These are phyloP conservation scores for Dryas integrifolia DNA, from an alignment of 331 rosid species.

Conservation along the genomic window DNA sequence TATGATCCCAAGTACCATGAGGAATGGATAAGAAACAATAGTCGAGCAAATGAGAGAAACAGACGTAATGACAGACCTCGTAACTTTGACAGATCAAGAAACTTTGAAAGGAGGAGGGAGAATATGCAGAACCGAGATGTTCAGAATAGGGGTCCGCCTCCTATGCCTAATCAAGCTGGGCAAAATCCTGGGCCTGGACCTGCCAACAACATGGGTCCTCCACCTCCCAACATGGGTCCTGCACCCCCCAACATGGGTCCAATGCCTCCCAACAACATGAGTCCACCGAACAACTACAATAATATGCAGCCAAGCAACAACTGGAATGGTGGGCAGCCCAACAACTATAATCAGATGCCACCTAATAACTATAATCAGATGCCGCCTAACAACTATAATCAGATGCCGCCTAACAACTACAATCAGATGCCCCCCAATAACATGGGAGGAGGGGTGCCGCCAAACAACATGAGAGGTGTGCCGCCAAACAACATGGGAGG, in stretches of 20 bases:
- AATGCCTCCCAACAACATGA: slow-evolving; percentile 12
- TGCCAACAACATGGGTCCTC: slow-evolving; percentile 23
- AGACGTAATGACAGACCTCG: slow-evolving; percentile 94
- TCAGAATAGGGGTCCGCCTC: slow-evolving; percentile 42
- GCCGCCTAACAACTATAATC: slow-evolving; percentile 12
- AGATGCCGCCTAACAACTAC: slow-evolving; percentile 13
- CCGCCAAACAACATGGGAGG: slow-evolving; percentile 30
- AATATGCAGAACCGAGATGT: slow-evolving; percentile 60
- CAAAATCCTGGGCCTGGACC: slow-evolving; percentile 43
- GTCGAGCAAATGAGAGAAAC: slow-evolving; percentile 88
- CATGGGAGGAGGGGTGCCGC: neutral
- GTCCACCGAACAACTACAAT: slow-evolving; percentile 17
- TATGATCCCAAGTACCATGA: slow-evolving; percentile 93
- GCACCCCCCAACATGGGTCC: slow-evolving; percentile 18
- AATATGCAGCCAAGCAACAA: neutral
- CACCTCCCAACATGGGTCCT: slow-evolving; percentile 21
- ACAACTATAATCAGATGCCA: neutral
- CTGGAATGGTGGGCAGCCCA: slow-evolving; percentile 21
- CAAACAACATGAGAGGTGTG: slow-evolving; percentile 18
- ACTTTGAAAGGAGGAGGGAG: slow-evolving; percentile 87
- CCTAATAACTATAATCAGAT: neutral
- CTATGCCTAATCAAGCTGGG: slow-evolving; percentile 25
- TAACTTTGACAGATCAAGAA: slow-evolving; percentile 72
- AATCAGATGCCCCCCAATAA: slow-evolving; percentile 12
- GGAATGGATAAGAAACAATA: slow-evolving; percentile 92